A percentile compares a stretch with the other conserved stretches of the same genome.
Evolutionary conservation across 768 basidiomycete species (phyloP).

Genomic region (Boletus subparvulus): DNA sequence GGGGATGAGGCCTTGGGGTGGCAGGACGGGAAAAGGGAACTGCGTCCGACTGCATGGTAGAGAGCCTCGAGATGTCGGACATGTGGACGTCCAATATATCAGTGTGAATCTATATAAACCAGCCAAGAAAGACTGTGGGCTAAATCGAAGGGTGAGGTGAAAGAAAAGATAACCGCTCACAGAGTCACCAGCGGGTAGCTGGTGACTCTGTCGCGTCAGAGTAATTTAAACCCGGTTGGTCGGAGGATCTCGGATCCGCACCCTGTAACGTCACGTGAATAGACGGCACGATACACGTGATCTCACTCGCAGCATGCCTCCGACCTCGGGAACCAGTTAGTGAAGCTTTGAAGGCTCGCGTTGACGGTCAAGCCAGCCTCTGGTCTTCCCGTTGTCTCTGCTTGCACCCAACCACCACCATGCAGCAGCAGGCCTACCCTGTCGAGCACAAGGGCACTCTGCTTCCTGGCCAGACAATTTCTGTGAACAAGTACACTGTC

Average conservation of each 20-base stretch:
- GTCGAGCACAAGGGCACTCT: slow-evolving; percentile 63
- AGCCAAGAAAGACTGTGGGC: background rate
- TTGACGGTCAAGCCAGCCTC: slow-evolving; percentile 2
- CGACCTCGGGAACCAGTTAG: background rate
- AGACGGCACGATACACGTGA: slow-evolving; percentile 14
- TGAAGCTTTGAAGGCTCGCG: background rate
- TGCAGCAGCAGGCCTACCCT: slow-evolving; percentile 46
- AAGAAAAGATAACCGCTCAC: background rate
- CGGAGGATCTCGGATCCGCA: background rate
- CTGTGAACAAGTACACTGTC: slow-evolving; percentile 86
- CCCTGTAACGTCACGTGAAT: slow-evolving; percentile 5
- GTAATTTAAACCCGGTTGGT: background rate
- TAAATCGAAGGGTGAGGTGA: background rate
- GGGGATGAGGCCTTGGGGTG: slow-evolving; percentile 43
- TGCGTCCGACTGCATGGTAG: slow-evolving; percentile 11
- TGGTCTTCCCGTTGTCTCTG: slow-evolving; percentile 4
- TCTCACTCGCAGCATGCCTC: background rate
- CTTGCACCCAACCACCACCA: slow-evolving; percentile 12
- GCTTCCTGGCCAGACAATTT: slow-evolving; percentile 80
- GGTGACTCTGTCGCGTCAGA: too few relatives aligned
- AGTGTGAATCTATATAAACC: too few relatives aligned
- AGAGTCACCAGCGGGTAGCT: too few relatives aligned
- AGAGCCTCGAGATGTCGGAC: slow-evolving; percentile 4
- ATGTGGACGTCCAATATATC: slow-evolving; percentile 6
- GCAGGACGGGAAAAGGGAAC: slow-evolving; percentile 60